phyloP scores from a whole-genome alignment of 2,329 filamentous ascomycete genomes.

The Beauveria pseudobassiana region DNA sequence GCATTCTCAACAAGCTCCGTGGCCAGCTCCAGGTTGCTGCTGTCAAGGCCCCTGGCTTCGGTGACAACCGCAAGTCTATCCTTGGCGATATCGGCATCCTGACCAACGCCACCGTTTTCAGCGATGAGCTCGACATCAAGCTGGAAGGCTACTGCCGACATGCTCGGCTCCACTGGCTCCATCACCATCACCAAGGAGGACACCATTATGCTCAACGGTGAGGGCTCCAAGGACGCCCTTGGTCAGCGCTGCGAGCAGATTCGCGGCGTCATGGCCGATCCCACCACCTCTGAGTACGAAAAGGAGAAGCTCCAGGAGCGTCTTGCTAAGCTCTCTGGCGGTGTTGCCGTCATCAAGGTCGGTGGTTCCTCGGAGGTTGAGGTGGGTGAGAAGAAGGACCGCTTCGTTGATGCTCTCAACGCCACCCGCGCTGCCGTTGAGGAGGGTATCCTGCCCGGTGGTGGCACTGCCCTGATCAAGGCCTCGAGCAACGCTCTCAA shows the following conservation, averaged over 20 bases:
- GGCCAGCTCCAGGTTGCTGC: constrained; percentile 97
- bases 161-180: constrained; percentile 93
- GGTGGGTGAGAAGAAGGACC: constrained; percentile 99
- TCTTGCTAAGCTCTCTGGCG: constrained; percentile 96
- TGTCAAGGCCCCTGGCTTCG: constrained; percentile 98
- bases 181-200: constrained; percentile 99
- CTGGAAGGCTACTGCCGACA: constrained; percentile 93
- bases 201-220: constrained; percentile 96
- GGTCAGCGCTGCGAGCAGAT: constrained; percentile 98
- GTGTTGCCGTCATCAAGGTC: constrained; percentile 99
- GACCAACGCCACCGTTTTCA: constrained; percentile 96
- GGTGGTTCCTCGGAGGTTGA: constrained; percentile 96
- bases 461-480: constrained; percentile 97
- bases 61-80: constrained; percentile 99
- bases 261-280: constrained; percentile 90
- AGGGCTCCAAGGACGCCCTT: constrained; percentile 90
- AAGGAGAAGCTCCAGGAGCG: constrained; percentile 99
- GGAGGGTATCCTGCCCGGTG: constrained; percentile 97
- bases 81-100: constrained; percentile 93
- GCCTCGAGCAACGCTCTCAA: constrained; percentile 82
- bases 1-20: constrained; percentile 99
- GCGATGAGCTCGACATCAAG: constrained; percentile 97
- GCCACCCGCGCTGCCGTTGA: constrained; percentile 96
- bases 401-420: constrained; percentile 96
- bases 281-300: constrained; percentile 95